Evolutionary conservation across 371 early-diverging fungal genomes (phyloP), one percentile per base, ranked within the genome.

Genomic region (Apophysomyces sp.): DNA sequence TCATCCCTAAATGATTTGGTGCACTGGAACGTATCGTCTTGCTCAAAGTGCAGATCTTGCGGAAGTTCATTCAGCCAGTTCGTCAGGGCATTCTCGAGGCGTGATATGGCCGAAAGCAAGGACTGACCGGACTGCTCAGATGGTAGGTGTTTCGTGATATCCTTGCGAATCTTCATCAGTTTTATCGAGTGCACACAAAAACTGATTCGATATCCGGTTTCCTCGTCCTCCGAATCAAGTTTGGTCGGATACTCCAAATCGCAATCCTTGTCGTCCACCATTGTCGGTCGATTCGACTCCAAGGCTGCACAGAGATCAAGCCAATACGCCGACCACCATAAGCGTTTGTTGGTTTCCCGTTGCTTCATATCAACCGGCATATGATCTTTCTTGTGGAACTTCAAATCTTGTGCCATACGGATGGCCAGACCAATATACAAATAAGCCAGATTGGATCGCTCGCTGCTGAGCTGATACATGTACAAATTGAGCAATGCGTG

Each of bases 261-360:
- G 55, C 85, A 84, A 29, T 86, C 86, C 28, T 80, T 73, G 44
- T 86, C 86, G 64, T 86, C 85, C 52, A 86, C 76, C 86, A 81
- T 81, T 4, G 77, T 75, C 6, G 82, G 76, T 44, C 82, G 64
- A 52, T 81, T 81, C 1, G 77, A 73, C 52, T 78, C 82, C 13
- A 81, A 52, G 4, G 82, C 77, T 24, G 82, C 77, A 55, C 76
- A 77, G 8, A 81, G 70, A 56, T 86, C 84, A 9, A 84, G 72
- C 77, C 84, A 84, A 57, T 86, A 86, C 40, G 82, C 80, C 8
- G 86, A 81, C 86, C 86, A 86, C 86, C 86, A 86, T 18, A 86
- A 65, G 4, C 82, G 77, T 58, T 84, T 84, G 54, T 81, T 82
- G 21, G 76, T 75, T 67, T 86, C 84, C 16, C 79, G 68, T 54